A percentile compares a stretch with the other conserved stretches of the same genome.
Conservation (phyloP, 164 flowering plant species). For the Akebia trifoliata region DNA sequence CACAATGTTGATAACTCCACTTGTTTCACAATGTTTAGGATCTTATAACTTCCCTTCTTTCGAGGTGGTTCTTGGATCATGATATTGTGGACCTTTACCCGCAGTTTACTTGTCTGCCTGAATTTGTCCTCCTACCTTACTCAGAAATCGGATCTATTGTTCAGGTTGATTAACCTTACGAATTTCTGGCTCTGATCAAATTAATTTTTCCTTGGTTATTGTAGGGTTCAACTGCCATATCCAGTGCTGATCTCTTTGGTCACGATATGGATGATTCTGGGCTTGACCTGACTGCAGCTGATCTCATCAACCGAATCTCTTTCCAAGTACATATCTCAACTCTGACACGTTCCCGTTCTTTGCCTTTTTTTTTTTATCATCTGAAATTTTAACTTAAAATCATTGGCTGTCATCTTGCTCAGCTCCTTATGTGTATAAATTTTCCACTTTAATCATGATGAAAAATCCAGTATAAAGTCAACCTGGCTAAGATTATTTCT, state of each 20-base stretch:
- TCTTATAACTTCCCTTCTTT: background rate
- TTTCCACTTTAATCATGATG: too few species aligned
- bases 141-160: too few species aligned
- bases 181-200: background rate
- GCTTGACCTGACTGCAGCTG: slow-evolving; percentile 55
- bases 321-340: slow-evolving; percentile 29
- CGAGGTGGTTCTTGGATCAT: background rate
- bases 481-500: too few species aligned
- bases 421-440: too few species aligned
- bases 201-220: background rate
- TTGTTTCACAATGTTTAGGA: background rate
- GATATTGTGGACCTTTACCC: too few species aligned
- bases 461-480: too few species aligned
- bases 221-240: slow-evolving; percentile 80
- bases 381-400: too few species aligned
- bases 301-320: slow-evolving; percentile 51
- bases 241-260: slow-evolving; percentile 96
- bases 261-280: slow-evolving; percentile 29
- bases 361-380: too few species aligned
- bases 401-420: too few species aligned
- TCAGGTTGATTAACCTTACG: too few species aligned
- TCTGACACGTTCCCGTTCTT: background rate
- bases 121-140: too few species aligned
- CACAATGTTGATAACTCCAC: background rate
- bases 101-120: too few species aligned